Evolutionary conservation across 2,329 filamentous ascomycete species (phyloP).

Genomic region (Aureobasidium sp.): DNA sequence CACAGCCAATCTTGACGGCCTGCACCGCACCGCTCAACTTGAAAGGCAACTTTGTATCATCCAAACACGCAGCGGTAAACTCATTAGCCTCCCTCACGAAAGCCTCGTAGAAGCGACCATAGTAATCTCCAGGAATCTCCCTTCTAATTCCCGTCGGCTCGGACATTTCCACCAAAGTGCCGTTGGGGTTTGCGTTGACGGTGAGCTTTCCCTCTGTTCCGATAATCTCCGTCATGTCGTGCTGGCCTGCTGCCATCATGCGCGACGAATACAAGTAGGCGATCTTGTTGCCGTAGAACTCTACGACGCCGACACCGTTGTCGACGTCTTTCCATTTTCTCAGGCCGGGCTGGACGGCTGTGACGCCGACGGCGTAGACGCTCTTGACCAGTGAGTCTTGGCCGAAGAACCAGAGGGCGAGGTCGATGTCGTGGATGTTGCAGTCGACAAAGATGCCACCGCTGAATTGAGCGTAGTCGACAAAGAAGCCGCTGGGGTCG

Average conservation of each 20-base stretch:
- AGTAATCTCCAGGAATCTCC: constrained; percentile 54
- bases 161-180: constrained; percentile 48
- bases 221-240: constrained; percentile 59
- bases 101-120: constrained; percentile 52
- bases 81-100: constrained; percentile 57
- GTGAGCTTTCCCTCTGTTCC: constrained; percentile 56
- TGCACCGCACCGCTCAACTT: constrained; percentile 49
- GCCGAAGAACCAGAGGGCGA: constrained; percentile 56
- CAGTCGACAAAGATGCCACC: constrained; percentile 65
- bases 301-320: constrained; percentile 55
- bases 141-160: constrained; percentile 45
- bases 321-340: constrained; percentile 51
- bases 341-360: constrained; percentile 50
- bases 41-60: constrained; percentile 47
- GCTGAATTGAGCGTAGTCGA: constrained; percentile 54
- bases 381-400: constrained; percentile 46
- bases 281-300: constrained; percentile 56
- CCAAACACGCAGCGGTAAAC: constrained; percentile 51
- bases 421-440: constrained; percentile 61
- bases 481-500: constrained; percentile 58
- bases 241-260: constrained; percentile 61
- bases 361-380: constrained; percentile 48
- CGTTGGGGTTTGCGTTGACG: constrained; percentile 50
- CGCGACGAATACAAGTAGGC: constrained; percentile 55
- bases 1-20: constrained; percentile 51